phyloP scores from a whole-genome alignment of 1,139 yeast species.

The Saccharomyces hybrid region DNA sequence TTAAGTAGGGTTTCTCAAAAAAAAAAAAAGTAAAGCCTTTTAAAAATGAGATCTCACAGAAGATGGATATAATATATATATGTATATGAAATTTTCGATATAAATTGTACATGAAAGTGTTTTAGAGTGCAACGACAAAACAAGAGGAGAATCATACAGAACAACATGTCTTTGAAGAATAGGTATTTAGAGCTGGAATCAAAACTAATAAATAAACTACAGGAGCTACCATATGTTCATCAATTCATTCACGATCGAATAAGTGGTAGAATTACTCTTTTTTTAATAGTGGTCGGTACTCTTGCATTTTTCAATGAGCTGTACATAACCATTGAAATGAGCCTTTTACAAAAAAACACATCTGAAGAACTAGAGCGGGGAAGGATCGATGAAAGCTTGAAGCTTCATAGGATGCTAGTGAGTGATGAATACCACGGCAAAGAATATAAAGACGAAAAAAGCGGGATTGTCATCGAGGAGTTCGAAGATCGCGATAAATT shows the following conservation, averaged over 20 bases:
- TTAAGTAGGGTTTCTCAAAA: neutral
- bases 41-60: neutral
- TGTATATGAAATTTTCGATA: too few species aligned
- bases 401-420: conserved; percentile 26
- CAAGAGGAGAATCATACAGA: neutral
- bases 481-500: conserved; percentile 59
- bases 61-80: too few species aligned
- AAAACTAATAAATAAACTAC: conserved; percentile 14
- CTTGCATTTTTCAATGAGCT: conserved; percentile 31
- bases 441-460: conserved; percentile 28
- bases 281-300: conserved; percentile 26
- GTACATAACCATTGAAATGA: conserved; percentile 31
- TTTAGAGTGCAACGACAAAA: too few species aligned
- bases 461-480: conserved; percentile 32
- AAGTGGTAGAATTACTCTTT: conserved; percentile 32
- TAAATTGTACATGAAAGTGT: neutral
- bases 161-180: conserved; percentile 1
- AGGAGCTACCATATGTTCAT: conserved; percentile 19
- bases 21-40: neutral
- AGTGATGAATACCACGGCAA: conserved; percentile 31
- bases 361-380: conserved; percentile 29
- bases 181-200: conserved; percentile 21
- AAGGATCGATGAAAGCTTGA: conserved; percentile 25
- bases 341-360: conserved; percentile 28
- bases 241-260: conserved; percentile 26